Conservation (phyloP, 805 yeast species). For the Candida fluviatilis region DNA sequence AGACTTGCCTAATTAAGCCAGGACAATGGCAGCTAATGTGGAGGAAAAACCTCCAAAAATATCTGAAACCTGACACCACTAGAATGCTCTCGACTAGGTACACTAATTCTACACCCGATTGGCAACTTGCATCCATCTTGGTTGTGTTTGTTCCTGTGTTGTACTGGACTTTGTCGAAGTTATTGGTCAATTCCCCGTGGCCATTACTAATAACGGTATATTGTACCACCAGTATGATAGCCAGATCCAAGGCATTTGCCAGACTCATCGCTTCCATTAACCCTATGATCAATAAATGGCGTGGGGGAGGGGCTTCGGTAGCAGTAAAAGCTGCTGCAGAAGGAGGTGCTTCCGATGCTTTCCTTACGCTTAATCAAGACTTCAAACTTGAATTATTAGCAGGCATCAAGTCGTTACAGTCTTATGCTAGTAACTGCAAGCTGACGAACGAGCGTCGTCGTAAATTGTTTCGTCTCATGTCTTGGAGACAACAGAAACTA, state of each 20-base stretch:
- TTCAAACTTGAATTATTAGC: constrained; percentile 29
- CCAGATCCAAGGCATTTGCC: constrained; percentile 21
- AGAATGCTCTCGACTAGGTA: constrained; percentile 1
- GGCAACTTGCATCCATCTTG: constrained; percentile 15
- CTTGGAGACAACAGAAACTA: constrained; percentile 53
- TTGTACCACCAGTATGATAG: constrained; percentile 29
- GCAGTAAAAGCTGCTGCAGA: not conserved
- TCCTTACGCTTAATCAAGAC: constrained; percentile 14
- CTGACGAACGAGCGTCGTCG: constrained; percentile 44
- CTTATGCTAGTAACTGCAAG: constrained; percentile 37
- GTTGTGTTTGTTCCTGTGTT: constrained; percentile 13
- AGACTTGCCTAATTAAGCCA: too few relatives aligned
- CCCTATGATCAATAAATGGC: not conserved
- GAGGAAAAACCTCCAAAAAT: too few relatives aligned
- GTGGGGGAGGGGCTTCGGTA: not conserved
- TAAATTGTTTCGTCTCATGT: constrained; percentile 42
- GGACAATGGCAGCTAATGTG: too few relatives aligned
- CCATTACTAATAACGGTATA: constrained; percentile 27
- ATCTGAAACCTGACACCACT: too few relatives aligned
- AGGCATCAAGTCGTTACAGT: constrained; percentile 45
- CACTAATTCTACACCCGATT: constrained; percentile 9
- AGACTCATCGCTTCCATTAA: constrained; percentile 7
- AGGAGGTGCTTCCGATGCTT: constrained; percentile 2
- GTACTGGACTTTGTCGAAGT: constrained; percentile 16
- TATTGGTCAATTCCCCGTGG: constrained; percentile 18